phyloP scores from a whole-genome alignment of 805 yeast genomes.

The Ogataea thermomethanolica region DNA sequence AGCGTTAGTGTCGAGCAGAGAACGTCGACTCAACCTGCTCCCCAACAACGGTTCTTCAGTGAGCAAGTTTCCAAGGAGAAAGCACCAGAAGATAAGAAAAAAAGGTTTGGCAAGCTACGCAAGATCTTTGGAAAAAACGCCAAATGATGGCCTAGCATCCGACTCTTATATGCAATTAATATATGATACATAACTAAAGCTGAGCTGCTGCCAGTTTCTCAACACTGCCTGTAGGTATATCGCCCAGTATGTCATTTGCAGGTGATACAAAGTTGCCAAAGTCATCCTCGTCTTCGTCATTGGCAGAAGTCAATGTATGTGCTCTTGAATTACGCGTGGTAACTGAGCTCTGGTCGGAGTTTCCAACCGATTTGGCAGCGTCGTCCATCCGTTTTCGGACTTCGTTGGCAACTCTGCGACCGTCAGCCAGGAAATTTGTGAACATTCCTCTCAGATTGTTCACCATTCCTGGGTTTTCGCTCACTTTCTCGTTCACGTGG shows the following conservation, averaged over 20 bases:
- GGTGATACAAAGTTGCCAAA: conserved; percentile 34
- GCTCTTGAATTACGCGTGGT: conserved; percentile 20
- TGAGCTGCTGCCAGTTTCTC: not conserved
- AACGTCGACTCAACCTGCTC: conserved; percentile 5
- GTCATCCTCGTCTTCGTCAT: conserved; percentile 33
- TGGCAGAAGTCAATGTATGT: conserved; percentile 19
- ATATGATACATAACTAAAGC: not conserved
- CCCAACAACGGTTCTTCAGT: conserved; percentile 26
- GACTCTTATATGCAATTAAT: conserved; percentile 1
- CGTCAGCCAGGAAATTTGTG: conserved; percentile 88
- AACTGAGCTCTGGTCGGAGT: conserved; percentile 20
- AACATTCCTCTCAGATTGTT: conserved; percentile 79
- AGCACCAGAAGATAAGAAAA: conserved; percentile 28
- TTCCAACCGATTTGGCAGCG: conserved; percentile 36
- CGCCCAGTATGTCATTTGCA: conserved; percentile 20
- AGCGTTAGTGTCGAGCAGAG: conserved; percentile 24
- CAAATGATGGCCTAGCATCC: not conserved
- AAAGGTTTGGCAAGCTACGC: conserved; percentile 33
- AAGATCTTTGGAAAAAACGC: conserved; percentile 32
- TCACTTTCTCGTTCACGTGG: conserved; percentile 57
- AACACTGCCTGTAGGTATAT: conserved; percentile 20
- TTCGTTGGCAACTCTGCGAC: conserved; percentile 84
- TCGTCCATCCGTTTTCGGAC: conserved; percentile 86
- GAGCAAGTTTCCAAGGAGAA: conserved; percentile 19
- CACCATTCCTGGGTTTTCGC: conserved; percentile 35